Evolutionary conservation across 73 alveolate species (phyloP).

Genomic region (Paramecium primaurelia): DNA sequence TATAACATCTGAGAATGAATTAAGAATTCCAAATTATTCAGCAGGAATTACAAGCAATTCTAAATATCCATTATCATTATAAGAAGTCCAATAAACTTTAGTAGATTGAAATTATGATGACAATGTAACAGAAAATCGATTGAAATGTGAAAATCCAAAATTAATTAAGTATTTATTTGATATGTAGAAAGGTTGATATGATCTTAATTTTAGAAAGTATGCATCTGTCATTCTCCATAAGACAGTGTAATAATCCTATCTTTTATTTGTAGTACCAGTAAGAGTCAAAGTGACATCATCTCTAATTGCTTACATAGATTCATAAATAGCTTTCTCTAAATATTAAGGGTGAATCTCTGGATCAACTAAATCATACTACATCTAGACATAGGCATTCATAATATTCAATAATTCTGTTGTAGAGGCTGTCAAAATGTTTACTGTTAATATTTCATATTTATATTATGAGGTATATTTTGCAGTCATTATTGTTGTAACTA

Average conservation of each 20-base stretch:
- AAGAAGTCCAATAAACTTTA: neutral
- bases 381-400: neutral
- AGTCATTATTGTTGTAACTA: neutral
- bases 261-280: neutral
- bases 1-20: neutral
- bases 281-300: neutral
- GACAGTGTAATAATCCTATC: neutral
- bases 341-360: neutral
- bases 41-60: neutral
- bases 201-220: neutral
- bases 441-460: neutral
- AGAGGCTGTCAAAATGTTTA: neutral
- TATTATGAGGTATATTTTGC: neutral
- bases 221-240: slow-evolving; percentile 31
- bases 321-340: slow-evolving; percentile 5
- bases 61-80: neutral
- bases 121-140: neutral
- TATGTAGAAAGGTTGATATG: neutral
- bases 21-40: neutral
- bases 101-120: neutral
- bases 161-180: neutral
- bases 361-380: neutral
- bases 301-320: slow-evolving; percentile 1
- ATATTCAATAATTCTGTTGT: neutral
- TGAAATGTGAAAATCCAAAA: neutral